phyloP scores from a whole-genome alignment of 2,329 filamentous ascomycete genomes.

The Didymella pinodella region DNA sequence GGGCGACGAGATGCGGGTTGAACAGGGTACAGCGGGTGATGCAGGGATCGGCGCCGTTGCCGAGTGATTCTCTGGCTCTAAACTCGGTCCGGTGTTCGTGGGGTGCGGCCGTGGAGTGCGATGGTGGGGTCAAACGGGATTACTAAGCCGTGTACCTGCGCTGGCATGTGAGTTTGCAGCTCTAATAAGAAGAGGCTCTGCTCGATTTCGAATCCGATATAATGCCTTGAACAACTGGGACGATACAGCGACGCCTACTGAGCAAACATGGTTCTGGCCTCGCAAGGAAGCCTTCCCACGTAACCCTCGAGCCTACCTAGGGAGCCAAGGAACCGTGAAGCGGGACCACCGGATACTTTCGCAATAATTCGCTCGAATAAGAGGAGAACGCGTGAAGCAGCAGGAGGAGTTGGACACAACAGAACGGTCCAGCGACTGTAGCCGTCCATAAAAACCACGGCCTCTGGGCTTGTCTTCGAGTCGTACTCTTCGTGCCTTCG shows the following conservation, averaged over 20 bases:
- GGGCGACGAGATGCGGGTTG: constrained; percentile 19
- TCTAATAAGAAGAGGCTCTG: constrained; percentile 1
- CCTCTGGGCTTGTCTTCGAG: neutral
- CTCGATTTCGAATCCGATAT: neutral
- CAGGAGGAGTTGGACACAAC: neutral
- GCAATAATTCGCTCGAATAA: constrained; percentile 11
- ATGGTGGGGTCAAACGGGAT: constrained; percentile 14
- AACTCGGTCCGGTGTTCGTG: constrained; percentile 18
- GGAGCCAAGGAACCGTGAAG: neutral
- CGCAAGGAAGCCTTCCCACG: neutral
- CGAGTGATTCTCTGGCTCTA: constrained; percentile 5
- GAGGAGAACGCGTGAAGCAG: neutral
- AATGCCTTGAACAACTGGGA: neutral
- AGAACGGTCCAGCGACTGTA: neutral
- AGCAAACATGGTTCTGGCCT: neutral
- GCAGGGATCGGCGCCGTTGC: constrained; percentile 17
- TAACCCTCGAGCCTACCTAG: neutral
- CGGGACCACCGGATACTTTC: constrained; percentile 5
- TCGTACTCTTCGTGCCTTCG: neutral
- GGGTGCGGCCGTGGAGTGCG: constrained; percentile 18
- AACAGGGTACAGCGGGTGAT: constrained; percentile 9
- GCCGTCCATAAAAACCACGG: neutral
- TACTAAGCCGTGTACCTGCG: constrained; percentile 5
- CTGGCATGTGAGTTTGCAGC: constrained; percentile 13
- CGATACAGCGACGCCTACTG: neutral